Evolutionary conservation across 2,329 filamentous ascomycete genomes (phyloP).

Genomic region (Arthrobotrys sinensis): DNA sequence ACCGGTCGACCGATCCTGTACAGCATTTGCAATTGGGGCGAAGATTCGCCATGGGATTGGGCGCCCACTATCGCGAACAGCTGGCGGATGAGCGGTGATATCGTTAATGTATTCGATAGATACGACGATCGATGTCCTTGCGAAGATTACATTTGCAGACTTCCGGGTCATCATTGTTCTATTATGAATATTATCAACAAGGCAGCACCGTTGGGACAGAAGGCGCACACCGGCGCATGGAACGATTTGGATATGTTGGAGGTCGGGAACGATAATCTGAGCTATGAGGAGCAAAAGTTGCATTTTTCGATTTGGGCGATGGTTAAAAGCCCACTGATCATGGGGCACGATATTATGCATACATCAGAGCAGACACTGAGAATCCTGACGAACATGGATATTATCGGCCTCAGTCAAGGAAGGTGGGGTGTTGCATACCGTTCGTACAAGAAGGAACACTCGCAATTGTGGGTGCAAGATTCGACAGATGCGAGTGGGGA

Average conservation of each 20-base stretch:
- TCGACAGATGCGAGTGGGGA: conserved; percentile 64
- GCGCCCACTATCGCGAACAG: conserved; percentile 69
- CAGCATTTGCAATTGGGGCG: conserved; percentile 73
- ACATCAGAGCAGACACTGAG: conserved; percentile 67
- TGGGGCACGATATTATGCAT: conserved; percentile 68
- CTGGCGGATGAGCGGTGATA: conserved; percentile 70
- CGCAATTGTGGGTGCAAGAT: conserved; percentile 70
- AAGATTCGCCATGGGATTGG: conserved; percentile 71
- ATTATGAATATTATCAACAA: conserved; percentile 61
- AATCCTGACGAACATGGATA: conserved; percentile 68
- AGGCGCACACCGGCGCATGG: conserved; percentile 52
- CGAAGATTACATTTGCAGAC: conserved; percentile 51
- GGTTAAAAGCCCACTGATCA: conserved; percentile 69
- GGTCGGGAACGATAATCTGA: conserved; percentile 66
- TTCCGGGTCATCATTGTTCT: conserved; percentile 55
- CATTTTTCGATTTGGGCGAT: conserved; percentile 69
- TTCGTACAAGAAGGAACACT: conserved; percentile 70
- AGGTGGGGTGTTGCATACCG: conserved; percentile 67
- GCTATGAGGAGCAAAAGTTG: conserved; percentile 65
- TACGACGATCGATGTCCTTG: conserved; percentile 58
- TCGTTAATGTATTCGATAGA: conserved; percentile 64
- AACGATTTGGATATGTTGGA: conserved; percentile 69
- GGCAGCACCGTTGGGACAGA: conserved; percentile 57
- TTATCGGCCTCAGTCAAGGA: conserved; percentile 69
- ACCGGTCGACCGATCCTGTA: conserved; percentile 69